Evolutionary conservation across 345 rosid species (phyloP), one percentile per base, ranked within the genome.

Genomic region (Brassica incana): DNA sequence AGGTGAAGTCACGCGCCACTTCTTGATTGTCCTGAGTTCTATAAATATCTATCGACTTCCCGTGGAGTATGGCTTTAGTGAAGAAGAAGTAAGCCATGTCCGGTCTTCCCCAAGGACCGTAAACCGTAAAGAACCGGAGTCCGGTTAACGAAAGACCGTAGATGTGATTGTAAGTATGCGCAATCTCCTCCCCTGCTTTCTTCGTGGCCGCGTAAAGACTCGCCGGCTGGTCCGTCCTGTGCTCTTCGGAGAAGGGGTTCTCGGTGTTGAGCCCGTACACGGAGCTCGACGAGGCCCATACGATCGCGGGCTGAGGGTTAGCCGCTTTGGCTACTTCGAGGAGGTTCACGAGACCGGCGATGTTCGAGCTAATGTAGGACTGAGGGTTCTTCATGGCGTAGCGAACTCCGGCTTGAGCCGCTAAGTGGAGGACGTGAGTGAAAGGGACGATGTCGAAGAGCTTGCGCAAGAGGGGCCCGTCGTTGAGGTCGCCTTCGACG

Each of bases 1-100:
- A 92, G 4, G 97, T 92, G 88, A 92, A 92, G 87, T 92, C 97
- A 81, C 97, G 97, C 82, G 97, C 95, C 85, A 92, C 95, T 83
- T 92, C 95, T 65, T 83, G 84, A 8, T 85, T 80, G 59, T 88
- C 93, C 0, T 84, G 86, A 0, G 93, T 90, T 72, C 78, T 72
- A 85, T 92, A 92, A 1, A 92, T 79, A 40, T 92, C 93, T 29
- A 90, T 92, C 16, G 88, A 23, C 54, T 90, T 89, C 0, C 95
- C 97, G 38, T 87, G 91, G 20, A 92, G 77, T 8, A 92, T 90
- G 79, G 86, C 92, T 74, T 90, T 89, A 0, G 93, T 92, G 85
- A 90, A 92, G 81, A 92, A 92, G 89, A 86, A 90, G 77, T 92
- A 92, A 48, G 97, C 97, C 97, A 92, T 92, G 86, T 92, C 97